Percentiles rank a stretch among this genome's conserved stretches.
Evolutionary conservation across 768 basidiomycete genomes (phyloP).

Genomic region (Boletellus ananiceps): DNA sequence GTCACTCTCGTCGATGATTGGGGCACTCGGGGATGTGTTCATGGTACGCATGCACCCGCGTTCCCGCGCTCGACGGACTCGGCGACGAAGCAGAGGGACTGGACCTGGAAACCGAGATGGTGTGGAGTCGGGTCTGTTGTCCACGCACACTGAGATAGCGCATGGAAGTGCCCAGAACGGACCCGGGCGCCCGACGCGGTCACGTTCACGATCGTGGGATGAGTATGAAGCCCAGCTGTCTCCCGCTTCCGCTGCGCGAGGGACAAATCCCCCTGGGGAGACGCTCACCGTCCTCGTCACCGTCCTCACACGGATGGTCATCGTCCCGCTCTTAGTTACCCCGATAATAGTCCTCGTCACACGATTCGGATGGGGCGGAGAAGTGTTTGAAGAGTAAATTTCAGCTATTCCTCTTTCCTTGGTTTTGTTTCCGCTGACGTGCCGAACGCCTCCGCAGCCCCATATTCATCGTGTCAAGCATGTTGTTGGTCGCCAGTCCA

Average conservation of each 20-base stretch:
- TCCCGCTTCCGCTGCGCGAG: background rate
- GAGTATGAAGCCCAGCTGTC: background rate
- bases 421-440: constrained; percentile 1
- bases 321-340: constrained; percentile 74
- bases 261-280: constrained; percentile 53
- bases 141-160: constrained; percentile 3
- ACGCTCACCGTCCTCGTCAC: constrained; percentile 79
- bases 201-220: background rate
- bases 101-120: background rate
- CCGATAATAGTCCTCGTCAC: constrained; percentile 70
- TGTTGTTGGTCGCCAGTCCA: constrained; percentile 77
- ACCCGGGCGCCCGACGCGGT: background rate
- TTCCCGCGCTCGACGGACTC: background rate
- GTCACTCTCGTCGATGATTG: constrained; percentile 20
- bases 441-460: constrained; percentile 45
- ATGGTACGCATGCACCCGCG: constrained; percentile 6
- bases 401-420: background rate
- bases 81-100: background rate
- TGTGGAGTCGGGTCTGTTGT: constrained; percentile 6
- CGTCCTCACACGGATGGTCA: constrained; percentile 79
- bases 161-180: background rate
- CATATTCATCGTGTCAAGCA: constrained; percentile 81
- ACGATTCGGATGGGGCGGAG: constrained; percentile 35
- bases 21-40: constrained; percentile 15
- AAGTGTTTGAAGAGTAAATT: constrained; percentile 76